These are phyloP conservation scores for Speleostelium caveatum DNA, from an alignment of 78 protist species.

Conservation along the genomic window DNA sequence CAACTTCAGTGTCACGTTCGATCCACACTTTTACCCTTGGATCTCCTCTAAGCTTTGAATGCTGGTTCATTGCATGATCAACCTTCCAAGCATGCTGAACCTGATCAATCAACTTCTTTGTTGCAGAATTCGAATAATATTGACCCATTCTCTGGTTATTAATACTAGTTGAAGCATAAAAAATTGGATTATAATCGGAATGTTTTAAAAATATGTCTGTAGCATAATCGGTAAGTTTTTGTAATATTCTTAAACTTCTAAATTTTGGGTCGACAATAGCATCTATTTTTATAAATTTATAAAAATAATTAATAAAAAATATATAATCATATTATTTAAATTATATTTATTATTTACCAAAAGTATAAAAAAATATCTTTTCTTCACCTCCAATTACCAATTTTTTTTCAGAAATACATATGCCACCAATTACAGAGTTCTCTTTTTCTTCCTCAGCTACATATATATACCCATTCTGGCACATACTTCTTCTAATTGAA, in stretches of 20 bases:
- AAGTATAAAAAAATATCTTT: conserved; percentile 59
- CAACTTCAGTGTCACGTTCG: conserved; percentile 19
- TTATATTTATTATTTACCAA: conserved; percentile 2
- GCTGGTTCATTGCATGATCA: not conserved
- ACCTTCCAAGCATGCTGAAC: conserved; percentile 78
- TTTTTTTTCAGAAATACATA: conserved; percentile 50
- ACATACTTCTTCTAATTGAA: conserved; percentile 65
- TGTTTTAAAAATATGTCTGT: conserved; percentile 42
- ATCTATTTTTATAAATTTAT: conserved; percentile 5
- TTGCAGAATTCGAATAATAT: conserved; percentile 38
- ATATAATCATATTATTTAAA: not conserved
- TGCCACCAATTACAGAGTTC: conserved; percentile 39
- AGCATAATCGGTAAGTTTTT: conserved; percentile 31
- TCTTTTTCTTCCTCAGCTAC: conserved; percentile 54
- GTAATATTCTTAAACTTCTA: conserved; percentile 49
- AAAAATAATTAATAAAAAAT: not conserved
- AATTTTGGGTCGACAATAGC: conserved; percentile 60
- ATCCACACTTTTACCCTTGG: conserved; percentile 25
- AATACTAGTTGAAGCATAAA: conserved; percentile 31
- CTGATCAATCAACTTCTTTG: conserved; percentile 28
- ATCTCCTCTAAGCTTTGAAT: not conserved
- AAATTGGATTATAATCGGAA: conserved; percentile 22
- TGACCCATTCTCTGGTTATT: conserved; percentile 2
- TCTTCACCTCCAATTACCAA: conserved; percentile 52
- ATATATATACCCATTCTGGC: conserved; percentile 69